Evolutionary conservation across 345 rosid species (phyloP), one percentile per base, ranked within the genome.

Genomic region (Punica granatum): DNA sequence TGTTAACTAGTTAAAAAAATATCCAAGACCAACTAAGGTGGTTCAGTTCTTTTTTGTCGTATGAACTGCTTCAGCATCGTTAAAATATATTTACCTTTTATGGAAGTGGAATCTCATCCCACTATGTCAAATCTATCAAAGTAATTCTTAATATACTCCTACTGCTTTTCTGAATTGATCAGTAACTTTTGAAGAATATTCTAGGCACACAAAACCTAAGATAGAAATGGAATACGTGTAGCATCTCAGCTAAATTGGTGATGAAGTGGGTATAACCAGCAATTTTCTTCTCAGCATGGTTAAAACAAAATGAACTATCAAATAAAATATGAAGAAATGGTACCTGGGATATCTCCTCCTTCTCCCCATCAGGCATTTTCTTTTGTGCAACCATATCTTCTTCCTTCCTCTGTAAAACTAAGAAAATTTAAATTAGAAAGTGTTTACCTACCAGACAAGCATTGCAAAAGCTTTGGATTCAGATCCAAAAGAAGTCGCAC

Each of bases 371-470:
- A 25, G 92, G 92, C 88, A 94, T 91, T 88, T 94, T 89, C 92
- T 89, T 89, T 74, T 94, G 97, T 35, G 97, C 96, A 72, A 94
- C 96, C 99, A 94, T 89, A 75, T 94, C 96, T 75, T 91, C 95
- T 81, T 94, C 99, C 85, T 94, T 91, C 77, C 79, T 86, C 99
- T 94, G 70, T 51, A 68, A 54, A 71, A 77, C 72, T 76, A 51
- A 72, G 67, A 41, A 66, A 8, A 68, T 46, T 21, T 64, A 51
- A 58, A 49, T 80, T 56, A 65, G 63, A 36, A 75, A 37, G 41
- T 37, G 44, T 25, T 19, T 58, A 19, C 48, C n/a, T 42, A 62
- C 6, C 31, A 30, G 28, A 51, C 56, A 48, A 70, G 13, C 32
- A 41, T 2, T 49, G 7, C 21, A 14, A 43, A 31, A n/a, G 26